Conservation (phyloP, 2,329 filamentous ascomycete genomes). For the Furcasterigmium furcatum region DNA sequence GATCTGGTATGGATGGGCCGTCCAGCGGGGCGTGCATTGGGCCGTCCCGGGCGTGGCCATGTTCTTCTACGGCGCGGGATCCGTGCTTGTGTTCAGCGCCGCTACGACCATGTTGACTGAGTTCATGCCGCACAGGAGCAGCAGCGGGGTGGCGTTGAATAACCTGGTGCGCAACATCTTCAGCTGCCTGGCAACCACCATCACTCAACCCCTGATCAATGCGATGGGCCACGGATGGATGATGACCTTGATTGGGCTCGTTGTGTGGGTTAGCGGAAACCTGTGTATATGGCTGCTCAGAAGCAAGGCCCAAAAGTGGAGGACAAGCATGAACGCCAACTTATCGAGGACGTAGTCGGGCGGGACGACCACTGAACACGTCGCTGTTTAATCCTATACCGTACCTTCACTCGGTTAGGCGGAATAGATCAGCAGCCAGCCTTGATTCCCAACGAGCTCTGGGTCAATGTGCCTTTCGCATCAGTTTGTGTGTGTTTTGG, state of each 20-base stretch:
- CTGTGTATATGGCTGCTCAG: neutral
- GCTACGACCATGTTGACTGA: neutral
- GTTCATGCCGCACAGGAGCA: slow-evolving; percentile 13
- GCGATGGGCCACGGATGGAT: slow-evolving; percentile 59
- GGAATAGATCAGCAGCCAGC: too few species aligned
- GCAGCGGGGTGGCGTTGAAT: slow-evolving; percentile 54
- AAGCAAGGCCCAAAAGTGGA: neutral
- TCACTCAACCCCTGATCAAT: slow-evolving; percentile 50
- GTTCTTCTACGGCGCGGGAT: neutral
- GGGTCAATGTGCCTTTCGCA: too few species aligned
- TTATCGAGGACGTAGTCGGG: too few species aligned
- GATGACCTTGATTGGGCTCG: slow-evolving; percentile 37
- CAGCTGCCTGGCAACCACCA: slow-evolving; percentile 51
- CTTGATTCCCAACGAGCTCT: too few species aligned
- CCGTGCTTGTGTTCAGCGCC: neutral
- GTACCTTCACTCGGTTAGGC: too few species aligned
- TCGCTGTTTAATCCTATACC: too few species aligned
- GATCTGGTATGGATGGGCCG: slow-evolving; percentile 26
- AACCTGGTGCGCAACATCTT: slow-evolving; percentile 60
- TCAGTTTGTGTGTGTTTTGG: too few species aligned
- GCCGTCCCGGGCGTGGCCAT: slow-evolving; percentile 22
- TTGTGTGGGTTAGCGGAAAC: neutral
- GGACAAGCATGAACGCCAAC: neutral
- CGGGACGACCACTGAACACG: too few species aligned
- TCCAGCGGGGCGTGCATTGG: slow-evolving; percentile 20